phyloP scores from a whole-genome alignment of 306 rosid species.

The Dalbergia cultrata region DNA sequence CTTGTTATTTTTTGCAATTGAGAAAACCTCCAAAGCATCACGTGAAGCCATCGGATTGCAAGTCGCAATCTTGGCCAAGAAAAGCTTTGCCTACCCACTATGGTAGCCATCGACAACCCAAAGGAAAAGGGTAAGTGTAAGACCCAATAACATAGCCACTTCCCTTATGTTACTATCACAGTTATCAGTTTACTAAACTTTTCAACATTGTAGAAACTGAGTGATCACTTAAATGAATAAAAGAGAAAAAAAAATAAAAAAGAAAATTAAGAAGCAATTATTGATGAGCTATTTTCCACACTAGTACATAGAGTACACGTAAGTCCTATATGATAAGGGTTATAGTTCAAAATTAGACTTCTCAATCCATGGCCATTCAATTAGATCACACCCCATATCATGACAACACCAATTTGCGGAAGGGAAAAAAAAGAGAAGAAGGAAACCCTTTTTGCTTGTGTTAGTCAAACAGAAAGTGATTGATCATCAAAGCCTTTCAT shows the following conservation, averaged over 20 bases:
- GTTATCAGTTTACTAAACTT: conserved; percentile 41
- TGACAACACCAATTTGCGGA: conserved; percentile 35
- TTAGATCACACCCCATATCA: conserved; percentile 40
- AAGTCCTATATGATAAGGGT: conserved; percentile 50
- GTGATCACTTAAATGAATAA: neutral
- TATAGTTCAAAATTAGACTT: conserved; percentile 41
- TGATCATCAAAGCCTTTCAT: conserved; percentile 54
- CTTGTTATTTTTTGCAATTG: conserved; percentile 34
- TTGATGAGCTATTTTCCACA: conserved; percentile 31
- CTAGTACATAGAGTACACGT: conserved; percentile 44
- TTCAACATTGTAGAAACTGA: conserved; percentile 47
- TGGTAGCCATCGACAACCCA: conserved; percentile 52
- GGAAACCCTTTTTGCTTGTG: conserved; percentile 49
- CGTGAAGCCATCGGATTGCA: conserved; percentile 64
- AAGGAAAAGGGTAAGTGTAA: conserved; percentile 33
- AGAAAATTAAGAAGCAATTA: neutral
- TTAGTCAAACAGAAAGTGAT: conserved; percentile 68
- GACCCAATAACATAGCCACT: conserved; percentile 38
- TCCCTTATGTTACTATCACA: conserved; percentile 46
- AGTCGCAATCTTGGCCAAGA: conserved; percentile 65
- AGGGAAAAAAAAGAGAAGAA: neutral
- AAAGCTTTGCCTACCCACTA: conserved; percentile 56
- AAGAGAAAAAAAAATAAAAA: neutral
- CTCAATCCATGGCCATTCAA: conserved; percentile 49
- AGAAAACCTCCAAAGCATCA: conserved; percentile 64